Evolutionary conservation across 2,329 filamentous ascomycete species (phyloP), one percentile per base, ranked within the genome.

Genomic region (Aureobasidium sp.): DNA sequence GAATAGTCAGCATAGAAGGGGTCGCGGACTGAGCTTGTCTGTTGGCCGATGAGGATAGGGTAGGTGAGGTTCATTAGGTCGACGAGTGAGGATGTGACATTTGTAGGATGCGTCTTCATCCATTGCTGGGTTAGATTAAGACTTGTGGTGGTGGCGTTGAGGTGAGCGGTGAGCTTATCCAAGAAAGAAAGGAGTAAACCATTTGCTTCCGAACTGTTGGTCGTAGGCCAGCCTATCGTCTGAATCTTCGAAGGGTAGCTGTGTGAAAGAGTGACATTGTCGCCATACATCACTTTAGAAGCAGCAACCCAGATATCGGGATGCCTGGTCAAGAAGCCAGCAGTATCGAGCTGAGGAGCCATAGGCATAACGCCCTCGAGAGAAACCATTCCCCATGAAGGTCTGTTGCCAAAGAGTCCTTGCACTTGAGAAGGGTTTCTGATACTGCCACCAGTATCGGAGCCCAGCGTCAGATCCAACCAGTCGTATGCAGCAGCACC

Each of bases 1-100:
- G 76, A 78, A 64, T 82, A 83, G 65, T 80, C 79, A 5, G 70
- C 72, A 63, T 79, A 81, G 67, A 82, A 82, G 0, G 79, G 78
- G 17, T 79, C 73, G 1, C 77, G 74, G 25, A 83, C 71, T 2
- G 76, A 74, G n/a, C 66, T 68, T 12, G 71, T 76, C 65, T 81
- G 81, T 66, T 81, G 75, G 2, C 77, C 69, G 64, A 81, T 81
- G 9, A 81, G 70, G 25, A 78, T 69, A 0, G 77, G 74, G 65
- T 81, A 81, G 0, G 78, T 78, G 36, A 75, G 67, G 61, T 76
- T 76, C 36, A 80, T 71, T n/a, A 77, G 69, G 4, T 69, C 68
- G 0, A 65, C 62, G 2, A 81, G 65, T 1, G 72, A 69, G 9
- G 69, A 64, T 20, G 67, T 68, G 0, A 73, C 63, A 7, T 69